Percentiles rank a stretch among this genome's conserved stretches.
Evolutionary conservation across 2,329 filamentous ascomycete genomes (phyloP).

Genomic region (Alternaria atra): DNA sequence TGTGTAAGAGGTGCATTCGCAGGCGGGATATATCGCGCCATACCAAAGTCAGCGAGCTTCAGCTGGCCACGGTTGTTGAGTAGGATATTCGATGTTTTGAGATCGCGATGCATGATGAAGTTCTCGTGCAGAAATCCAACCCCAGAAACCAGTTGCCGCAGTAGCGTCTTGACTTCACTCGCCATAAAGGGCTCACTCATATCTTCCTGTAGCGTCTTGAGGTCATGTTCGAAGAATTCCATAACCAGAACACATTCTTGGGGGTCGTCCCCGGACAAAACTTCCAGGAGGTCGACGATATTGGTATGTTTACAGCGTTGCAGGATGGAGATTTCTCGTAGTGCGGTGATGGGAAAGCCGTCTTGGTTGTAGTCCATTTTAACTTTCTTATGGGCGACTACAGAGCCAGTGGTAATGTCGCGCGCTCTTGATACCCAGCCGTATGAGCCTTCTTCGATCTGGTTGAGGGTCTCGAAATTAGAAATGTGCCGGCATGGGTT

Average conservation of each 20-base stretch:
- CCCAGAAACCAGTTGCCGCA: constrained; percentile 82
- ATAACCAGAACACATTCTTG: constrained; percentile 88
- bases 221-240: constrained; percentile 96
- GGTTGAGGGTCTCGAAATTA: constrained; percentile 90
- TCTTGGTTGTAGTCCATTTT: constrained; percentile 81
- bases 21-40: constrained; percentile 84
- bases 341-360: constrained; percentile 88
- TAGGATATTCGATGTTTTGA: constrained; percentile 66
- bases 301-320: constrained; percentile 82
- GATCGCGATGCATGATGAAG: constrained; percentile 75
- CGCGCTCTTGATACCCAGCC: constrained; percentile 89
- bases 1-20: constrained; percentile 80
- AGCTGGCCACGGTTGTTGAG: constrained; percentile 94
- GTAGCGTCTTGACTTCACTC: constrained; percentile 89
- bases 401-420: constrained; percentile 74
- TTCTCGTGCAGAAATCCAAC: constrained; percentile 85
- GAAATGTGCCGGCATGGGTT: constrained; percentile 78
- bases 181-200: constrained; percentile 94
- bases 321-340: constrained; percentile 93
- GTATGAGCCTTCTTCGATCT: constrained; percentile 97
- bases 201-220: constrained; percentile 90
- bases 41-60: constrained; percentile 97
- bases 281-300: constrained; percentile 81
- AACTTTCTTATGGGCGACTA: constrained; percentile 92
- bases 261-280: constrained; percentile 76